These are phyloP conservation scores for Geranium brycei DNA, from an alignment of 345 rosid genomes.

Conservation along the genomic window DNA sequence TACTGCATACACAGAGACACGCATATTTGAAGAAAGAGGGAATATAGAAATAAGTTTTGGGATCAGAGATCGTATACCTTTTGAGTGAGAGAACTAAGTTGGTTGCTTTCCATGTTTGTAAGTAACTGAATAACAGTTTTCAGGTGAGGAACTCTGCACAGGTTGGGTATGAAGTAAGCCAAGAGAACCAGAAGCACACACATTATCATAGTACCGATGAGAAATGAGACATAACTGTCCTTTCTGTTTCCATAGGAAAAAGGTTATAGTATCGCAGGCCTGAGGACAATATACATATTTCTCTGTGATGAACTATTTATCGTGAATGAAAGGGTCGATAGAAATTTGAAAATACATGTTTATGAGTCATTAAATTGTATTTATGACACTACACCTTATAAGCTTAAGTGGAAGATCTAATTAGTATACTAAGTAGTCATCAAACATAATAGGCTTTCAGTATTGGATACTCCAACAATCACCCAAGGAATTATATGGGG, in stretches of 20 bases:
- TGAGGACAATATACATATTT: neutral
- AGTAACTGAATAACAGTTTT: constrained; percentile 45
- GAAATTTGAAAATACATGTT: too few relatives aligned
- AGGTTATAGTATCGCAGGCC: neutral
- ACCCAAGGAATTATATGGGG: too few relatives aligned
- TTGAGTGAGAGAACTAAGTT: constrained; percentile 36
- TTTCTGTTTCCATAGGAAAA: neutral
- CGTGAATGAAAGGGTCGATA: too few relatives aligned
- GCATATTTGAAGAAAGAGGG: neutral
- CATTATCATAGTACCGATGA: neutral
- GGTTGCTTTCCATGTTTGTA: constrained; percentile 48
- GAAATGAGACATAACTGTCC: neutral
- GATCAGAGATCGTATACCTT: neutral
- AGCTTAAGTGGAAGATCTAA: too few relatives aligned
- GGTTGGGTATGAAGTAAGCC: constrained; percentile 6
- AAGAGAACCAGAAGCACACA: neutral
- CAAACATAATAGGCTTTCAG: too few relatives aligned
- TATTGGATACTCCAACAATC: too few relatives aligned
- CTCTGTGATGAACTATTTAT: too few relatives aligned
- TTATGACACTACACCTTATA: too few relatives aligned
- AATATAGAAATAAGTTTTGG: neutral
- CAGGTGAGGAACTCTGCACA: constrained; percentile 50
- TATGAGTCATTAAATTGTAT: too few relatives aligned
- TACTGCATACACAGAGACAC: neutral
- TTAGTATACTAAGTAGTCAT: too few relatives aligned